Conservation (phyloP, 345 rosid genomes). For the Citrus medica region DNA sequence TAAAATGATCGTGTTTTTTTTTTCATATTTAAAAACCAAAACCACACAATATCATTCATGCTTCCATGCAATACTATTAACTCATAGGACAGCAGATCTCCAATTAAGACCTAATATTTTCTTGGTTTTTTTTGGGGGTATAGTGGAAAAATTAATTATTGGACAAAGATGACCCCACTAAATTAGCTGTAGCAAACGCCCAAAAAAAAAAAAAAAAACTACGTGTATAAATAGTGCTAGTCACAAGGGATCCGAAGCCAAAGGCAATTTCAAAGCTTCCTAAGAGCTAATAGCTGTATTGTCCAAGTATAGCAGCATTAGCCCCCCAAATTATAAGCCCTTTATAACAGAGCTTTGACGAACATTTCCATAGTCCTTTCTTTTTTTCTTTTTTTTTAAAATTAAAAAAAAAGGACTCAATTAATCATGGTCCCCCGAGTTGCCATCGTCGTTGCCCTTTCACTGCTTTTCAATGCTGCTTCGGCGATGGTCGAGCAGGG, state of each 20-base stretch:
- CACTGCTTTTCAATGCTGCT: slow-evolving; percentile 20
- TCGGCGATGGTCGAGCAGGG: neutral
- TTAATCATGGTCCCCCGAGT: neutral
- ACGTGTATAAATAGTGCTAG: neutral
- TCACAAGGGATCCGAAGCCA: neutral
- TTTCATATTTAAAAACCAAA: too few relatives aligned
- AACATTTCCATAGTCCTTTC: neutral
- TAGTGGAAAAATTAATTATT: neutral
- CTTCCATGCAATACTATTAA: too few relatives aligned
- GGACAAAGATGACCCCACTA: neutral
- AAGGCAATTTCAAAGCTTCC: neutral
- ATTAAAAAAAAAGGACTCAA: too few relatives aligned
- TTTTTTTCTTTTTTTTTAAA: too few relatives aligned
- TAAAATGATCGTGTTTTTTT: too few relatives aligned
- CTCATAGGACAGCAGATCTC: too few relatives aligned
- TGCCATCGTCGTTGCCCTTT: slow-evolving; percentile 8
- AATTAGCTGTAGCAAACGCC: neutral
- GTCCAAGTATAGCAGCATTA: neutral
- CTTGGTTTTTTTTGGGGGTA: too few relatives aligned
- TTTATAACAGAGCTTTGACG: neutral
- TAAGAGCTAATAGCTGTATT: neutral
- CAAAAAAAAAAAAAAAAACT: too few relatives aligned
- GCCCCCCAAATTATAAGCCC: neutral
- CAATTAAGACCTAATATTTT: too few relatives aligned
- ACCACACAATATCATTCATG: too few relatives aligned